Conservation (phyloP, 345 rosid genomes). For the Populus ilicifolia region DNA sequence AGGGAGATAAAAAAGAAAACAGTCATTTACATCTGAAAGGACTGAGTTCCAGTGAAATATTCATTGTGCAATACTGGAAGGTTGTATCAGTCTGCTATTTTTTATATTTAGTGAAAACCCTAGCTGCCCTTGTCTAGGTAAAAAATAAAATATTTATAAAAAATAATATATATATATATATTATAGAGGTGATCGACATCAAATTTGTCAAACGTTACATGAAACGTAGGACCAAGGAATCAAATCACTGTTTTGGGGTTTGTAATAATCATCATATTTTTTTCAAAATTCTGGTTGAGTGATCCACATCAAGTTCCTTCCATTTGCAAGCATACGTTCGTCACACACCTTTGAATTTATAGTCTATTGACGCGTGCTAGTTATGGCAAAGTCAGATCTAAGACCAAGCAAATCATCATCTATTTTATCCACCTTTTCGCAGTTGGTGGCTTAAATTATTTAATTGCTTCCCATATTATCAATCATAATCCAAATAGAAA, state of each 20-base stretch:
- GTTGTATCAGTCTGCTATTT: background rate
- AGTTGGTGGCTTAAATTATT: background rate
- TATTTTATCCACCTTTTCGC: background rate
- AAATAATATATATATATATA: too few relatives aligned
- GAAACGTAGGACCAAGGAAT: too few relatives aligned
- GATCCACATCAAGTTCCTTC: background rate
- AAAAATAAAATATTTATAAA: too few relatives aligned
- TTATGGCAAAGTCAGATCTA: background rate
- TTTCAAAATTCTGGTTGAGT: background rate
- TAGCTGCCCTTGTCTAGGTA: too few relatives aligned
- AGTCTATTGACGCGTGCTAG: background rate
- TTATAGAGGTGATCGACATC: too few relatives aligned
- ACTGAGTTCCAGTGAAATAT: background rate
- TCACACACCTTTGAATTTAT: background rate
- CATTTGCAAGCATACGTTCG: background rate
- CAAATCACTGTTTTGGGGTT: background rate
- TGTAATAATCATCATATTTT: background rate
- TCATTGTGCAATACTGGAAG: background rate
- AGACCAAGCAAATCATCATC: background rate
- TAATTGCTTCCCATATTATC: background rate
- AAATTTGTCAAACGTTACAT: too few relatives aligned
- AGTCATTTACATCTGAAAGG: background rate
- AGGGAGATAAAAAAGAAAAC: too few relatives aligned
- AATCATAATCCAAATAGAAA: too few relatives aligned
- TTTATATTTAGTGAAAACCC: too few relatives aligned